phyloP scores from a whole-genome alignment of 179 eudicot species.

The Beta macrorhiza region DNA sequence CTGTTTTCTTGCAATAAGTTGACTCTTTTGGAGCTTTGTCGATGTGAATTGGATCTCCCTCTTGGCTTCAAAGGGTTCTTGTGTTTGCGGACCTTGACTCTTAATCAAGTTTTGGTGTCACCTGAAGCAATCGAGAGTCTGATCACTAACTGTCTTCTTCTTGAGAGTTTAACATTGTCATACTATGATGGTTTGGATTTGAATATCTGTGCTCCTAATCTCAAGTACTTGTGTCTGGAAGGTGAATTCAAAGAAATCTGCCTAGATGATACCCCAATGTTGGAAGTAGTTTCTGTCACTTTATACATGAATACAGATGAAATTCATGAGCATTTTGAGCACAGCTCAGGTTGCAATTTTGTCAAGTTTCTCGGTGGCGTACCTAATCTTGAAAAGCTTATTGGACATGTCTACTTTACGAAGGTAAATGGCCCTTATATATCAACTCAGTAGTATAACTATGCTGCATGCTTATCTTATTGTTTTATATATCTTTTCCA shows the following conservation, averaged over 20 bases:
- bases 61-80: constrained; percentile 55
- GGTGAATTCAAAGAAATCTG: constrained; percentile 84
- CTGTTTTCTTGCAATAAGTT: constrained; percentile 60
- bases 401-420: constrained; percentile 88
- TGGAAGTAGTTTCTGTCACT: constrained; percentile 59
- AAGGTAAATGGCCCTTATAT: constrained; percentile 51
- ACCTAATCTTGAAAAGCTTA: constrained; percentile 69
- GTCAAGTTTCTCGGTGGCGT: constrained; percentile 81
- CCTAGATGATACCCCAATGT: constrained; percentile 61
- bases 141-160: constrained; percentile 67
- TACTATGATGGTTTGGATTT: constrained; percentile 80
- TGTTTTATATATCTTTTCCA: constrained; percentile 26
- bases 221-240: constrained; percentile 67
- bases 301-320: constrained; percentile 83
- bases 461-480: constrained; percentile 19
- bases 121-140: constrained; percentile 69
- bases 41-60: constrained; percentile 87
- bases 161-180: constrained; percentile 72
- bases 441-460: neutral
- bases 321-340: constrained; percentile 72
- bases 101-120: constrained; percentile 73
- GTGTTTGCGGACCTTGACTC: constrained; percentile 57
- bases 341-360: constrained; percentile 72
- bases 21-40: constrained; percentile 70
- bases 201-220: constrained; percentile 72